A percentile compares a stretch with the other conserved stretches of the same genome.
Evolutionary conservation across 1,139 yeast species (phyloP).

Genomic region (Magnusiomyces ingens): DNA sequence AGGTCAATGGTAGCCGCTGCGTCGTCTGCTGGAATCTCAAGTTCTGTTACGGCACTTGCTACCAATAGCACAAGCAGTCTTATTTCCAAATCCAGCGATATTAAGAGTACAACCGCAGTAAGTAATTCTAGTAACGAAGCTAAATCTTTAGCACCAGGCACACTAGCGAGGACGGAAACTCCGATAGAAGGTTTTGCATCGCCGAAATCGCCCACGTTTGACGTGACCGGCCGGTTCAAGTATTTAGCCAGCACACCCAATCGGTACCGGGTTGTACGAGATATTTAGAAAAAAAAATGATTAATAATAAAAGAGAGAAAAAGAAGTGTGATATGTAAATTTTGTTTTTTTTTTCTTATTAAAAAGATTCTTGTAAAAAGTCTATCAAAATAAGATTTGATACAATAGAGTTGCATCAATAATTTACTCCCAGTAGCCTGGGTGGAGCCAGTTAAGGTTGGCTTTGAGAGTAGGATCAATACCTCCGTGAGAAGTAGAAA

Average conservation of each 20-base stretch:
- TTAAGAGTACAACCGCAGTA: too few species aligned
- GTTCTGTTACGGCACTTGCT: background rate
- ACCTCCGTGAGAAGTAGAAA: conserved; percentile 72
- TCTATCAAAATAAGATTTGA: background rate
- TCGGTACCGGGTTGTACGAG: conserved; percentile 9
- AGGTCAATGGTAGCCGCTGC: conserved; percentile 1
- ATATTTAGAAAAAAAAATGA: background rate
- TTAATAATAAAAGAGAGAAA: background rate
- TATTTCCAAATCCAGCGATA: too few species aligned
- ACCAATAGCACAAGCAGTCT: conserved; percentile 1
- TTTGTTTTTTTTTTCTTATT: too few species aligned
- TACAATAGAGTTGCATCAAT: background rate
- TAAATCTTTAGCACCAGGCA: background rate
- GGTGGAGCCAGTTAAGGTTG: conserved; percentile 81
- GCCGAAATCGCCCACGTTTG: conserved; percentile 12
- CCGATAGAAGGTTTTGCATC: background rate
- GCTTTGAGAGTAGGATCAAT: conserved; percentile 65
- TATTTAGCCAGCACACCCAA: conserved; percentile 21
- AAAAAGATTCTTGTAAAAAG: background rate
- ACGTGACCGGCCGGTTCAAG: conserved; percentile 18
- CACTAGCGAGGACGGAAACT: background rate
- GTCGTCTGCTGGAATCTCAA: background rate
- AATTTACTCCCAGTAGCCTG: conserved; percentile 66
- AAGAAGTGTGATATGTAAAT: too few species aligned
- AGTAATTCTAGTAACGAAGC: background rate